These are phyloP conservation scores for Biscogniauxia sp. DNA, from an alignment of 2,329 filamentous ascomycete species.

Conservation along the genomic window DNA sequence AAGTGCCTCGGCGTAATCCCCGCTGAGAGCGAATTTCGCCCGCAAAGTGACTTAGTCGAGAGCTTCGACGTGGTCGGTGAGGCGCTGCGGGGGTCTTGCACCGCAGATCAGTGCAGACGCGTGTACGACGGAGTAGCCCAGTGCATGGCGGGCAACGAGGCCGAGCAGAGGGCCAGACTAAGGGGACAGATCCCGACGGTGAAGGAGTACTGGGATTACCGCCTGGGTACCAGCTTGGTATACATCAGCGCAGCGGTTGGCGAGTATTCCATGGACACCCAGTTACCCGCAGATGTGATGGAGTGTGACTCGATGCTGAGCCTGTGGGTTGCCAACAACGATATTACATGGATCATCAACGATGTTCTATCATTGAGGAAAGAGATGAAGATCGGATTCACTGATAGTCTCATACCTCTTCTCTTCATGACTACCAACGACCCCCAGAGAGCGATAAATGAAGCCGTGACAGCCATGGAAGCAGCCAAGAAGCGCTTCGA, in stretches of 20 bases:
- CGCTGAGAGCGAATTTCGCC: neutral
- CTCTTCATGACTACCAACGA: constrained; percentile 4
- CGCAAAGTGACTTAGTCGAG: constrained; percentile 13
- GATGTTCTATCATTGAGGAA: constrained; percentile 21
- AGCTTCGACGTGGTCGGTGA: constrained; percentile 22
- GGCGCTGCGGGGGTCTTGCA: constrained; percentile 14
- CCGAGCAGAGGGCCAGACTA: constrained; percentile 20
- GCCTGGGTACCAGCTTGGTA: constrained; percentile 26
- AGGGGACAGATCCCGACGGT: constrained; percentile 16
- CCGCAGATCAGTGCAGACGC: constrained; percentile 11
- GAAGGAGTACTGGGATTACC: constrained; percentile 21
- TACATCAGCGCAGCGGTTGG: constrained; percentile 14
- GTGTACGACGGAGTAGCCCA: constrained; percentile 21
- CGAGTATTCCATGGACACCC: constrained; percentile 17
- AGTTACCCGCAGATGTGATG: constrained; percentile 14
- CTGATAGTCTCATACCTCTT: constrained; percentile 9
- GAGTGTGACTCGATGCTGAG: constrained; percentile 9
- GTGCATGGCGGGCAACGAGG: constrained; percentile 18
- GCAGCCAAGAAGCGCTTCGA: constrained; percentile 8
- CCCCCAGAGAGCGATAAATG: neutral
- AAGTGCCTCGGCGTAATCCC: constrained; percentile 4
- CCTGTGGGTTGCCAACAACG: constrained; percentile 22
- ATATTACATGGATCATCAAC: constrained; percentile 23
- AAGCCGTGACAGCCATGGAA: neutral
- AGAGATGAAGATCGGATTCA: constrained; percentile 5